phyloP scores from a whole-genome alignment of 2,329 filamentous ascomycete genomes.

The Parastagonospora avenae region DNA sequence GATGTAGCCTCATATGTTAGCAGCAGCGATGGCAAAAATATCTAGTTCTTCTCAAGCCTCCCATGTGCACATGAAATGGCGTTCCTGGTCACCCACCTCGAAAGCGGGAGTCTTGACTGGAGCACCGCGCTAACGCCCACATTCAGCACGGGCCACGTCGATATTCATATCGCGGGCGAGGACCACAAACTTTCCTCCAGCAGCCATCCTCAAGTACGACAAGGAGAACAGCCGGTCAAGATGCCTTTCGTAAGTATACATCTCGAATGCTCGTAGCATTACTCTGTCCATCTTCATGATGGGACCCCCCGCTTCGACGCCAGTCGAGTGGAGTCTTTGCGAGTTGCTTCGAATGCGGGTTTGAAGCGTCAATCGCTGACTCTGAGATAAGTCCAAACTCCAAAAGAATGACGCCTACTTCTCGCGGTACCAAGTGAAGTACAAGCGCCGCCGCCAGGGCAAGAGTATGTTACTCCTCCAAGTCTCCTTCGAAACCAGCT shows the following conservation, averaged over 20 bases:
- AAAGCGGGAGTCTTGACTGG: constrained; percentile 11
- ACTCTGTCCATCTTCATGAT: constrained; percentile 16
- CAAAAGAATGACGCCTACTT: constrained; percentile 99
- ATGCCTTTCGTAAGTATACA: constrained; percentile 56
- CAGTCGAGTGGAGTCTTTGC: constrained; percentile 52
- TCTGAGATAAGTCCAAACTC: constrained; percentile 88
- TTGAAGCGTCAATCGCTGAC: constrained; percentile 99
- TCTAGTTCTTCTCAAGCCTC: too few relatives aligned
- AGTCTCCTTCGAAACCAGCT: neutral
- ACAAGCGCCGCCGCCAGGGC: constrained; percentile 92
- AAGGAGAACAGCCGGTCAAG: constrained; percentile 37
- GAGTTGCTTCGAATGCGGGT: constrained; percentile 89
- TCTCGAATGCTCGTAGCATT: constrained; percentile 22
- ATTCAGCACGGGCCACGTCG: constrained; percentile 10
- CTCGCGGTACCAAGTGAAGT: constrained; percentile 99
- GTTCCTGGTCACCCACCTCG: constrained; percentile 31
- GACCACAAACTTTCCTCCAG: constrained; percentile 28
- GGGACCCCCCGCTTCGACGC: constrained; percentile 35
- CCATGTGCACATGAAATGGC: neutral
- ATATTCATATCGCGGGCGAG: constrained; percentile 6
- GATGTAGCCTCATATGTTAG: too few relatives aligned
- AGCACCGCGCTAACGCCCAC: constrained; percentile 15
- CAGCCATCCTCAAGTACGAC: constrained; percentile 34
- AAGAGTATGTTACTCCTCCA: constrained; percentile 79
- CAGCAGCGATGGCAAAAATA: too few relatives aligned